Base-by-base conservation (phyloP, 805 yeast genomes). In the Pichia paraexigua region DNA sequence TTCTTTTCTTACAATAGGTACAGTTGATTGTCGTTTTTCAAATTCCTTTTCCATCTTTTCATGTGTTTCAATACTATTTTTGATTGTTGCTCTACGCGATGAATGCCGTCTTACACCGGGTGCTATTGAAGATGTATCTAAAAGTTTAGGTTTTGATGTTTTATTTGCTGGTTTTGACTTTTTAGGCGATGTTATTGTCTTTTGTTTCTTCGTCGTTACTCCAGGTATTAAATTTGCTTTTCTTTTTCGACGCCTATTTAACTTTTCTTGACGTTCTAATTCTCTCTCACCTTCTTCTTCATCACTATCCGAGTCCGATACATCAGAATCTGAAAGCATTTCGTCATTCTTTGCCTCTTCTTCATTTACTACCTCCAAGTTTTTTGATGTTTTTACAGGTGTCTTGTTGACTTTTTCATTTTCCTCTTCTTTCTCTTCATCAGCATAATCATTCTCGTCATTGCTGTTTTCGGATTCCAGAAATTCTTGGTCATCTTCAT, bases 1-100 rank as follows among this genome's bases (percentile, higher is more conserved):
- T 63, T 59, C 70, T 70, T 63, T 73, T 67, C 56, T 63, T 5
- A 61, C 67, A 27, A 58, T 55, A 3, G 63, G 63, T 40, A 57
- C 60, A 8, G 47, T 45, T 11, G 48, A 44, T 32, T 63, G 58
- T 53, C 80, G 70, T 60, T 85, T 75, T 51, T 76, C 76, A 66
- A 87, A 94, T 54, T 80, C 82, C 59, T 78, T 81, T 51, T 82
- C 76, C 57, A 92, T 70, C 58, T 83, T 82, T 62, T 86, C 80
- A 41, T 85, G 83, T 20, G 87, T 79, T n/a, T 82, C 87, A 56
- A 87, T 72, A 60, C 87, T 88, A 63, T 81, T 88, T 58, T 82
- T 82, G 6, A 87, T 77, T 0, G 95, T 94, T 0, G 95, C 77
- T 11, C 79, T 71, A 63, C 99, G 79, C 18, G 88, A 78, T 0